Base-by-base conservation (phyloP, 2,329 filamentous ascomycete genomes). In the Pseudocercospora fijiensis region DNA sequence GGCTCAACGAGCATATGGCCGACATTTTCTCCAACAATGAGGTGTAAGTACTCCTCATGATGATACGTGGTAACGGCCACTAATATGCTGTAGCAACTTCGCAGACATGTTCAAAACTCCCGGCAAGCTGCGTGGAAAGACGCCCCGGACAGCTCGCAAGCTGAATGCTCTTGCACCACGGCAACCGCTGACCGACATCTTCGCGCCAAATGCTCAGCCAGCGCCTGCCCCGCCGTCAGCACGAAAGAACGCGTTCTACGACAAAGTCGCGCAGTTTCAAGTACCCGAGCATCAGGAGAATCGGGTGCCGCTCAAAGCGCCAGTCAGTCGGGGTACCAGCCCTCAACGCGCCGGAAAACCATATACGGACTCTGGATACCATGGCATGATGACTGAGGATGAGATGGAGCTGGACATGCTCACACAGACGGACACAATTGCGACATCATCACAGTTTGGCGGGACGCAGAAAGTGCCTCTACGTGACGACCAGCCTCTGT, bases 1-100 rank as follows among this genome's bases (percentile, higher is more conserved):
- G 95, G 95, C 83, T 99, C 72, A 98, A 99, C 74, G 95, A 98
- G 80, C 95, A 99, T 77, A 97, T 99, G 94, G 87, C 87, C 57
- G 92, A 96, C 67, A 91, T 99, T 73, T 96, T 98, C 76, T 89
- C 88, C 72, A 88, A 89, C 71, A 90, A 92, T 74, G 87, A 93
- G 78, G 86, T 92, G 95, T 97, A 86, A 73, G 90, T 30, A 26
- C 28, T 4, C 27, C 3, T 24, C n/a, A 11, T 8, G 3, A 9
- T 8, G n/a, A 16, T 13, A 37, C 24, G 2, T n/a, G 27, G 27
- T 11, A 24, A 18, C 58, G 41, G 62, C 58, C 56, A 60, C 74
- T 79, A 61, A 79, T 66, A 13, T n/a, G 9, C 30, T 26, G 26
- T 72, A 98, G 95, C 67, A 94, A 94, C 76, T 88, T 98, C 65